phyloP scores from a whole-genome alignment of 148 eudicot genomes.

The Silene conica region DNA sequence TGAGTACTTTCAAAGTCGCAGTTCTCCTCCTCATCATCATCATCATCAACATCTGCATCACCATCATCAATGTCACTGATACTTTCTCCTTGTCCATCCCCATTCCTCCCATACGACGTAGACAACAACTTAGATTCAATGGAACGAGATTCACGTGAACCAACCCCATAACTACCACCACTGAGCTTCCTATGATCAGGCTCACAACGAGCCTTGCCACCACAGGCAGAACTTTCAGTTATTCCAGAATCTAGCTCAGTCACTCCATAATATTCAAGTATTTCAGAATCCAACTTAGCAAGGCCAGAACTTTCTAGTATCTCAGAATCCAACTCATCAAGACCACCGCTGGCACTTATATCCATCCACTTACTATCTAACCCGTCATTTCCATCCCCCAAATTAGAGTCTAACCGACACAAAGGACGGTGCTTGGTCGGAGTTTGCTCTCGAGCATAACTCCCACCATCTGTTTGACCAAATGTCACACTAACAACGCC shows the following conservation, averaged over 20 bases:
- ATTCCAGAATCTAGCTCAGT: neutral
- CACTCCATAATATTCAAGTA: neutral
- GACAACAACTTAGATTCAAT: slow-evolving; percentile 47
- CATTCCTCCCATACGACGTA: slow-evolving; percentile 9
- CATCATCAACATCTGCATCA: slow-evolving; percentile 12
- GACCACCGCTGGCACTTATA: slow-evolving; percentile 9
- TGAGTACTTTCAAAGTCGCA: slow-evolving; percentile 39
- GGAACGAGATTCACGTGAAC: slow-evolving; percentile 24
- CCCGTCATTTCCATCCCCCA: neutral
- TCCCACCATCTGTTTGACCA: slow-evolving; percentile 15
- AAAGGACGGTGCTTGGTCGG: neutral
- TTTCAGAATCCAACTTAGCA: slow-evolving; percentile 23
- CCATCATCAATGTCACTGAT: slow-evolving; percentile 8
- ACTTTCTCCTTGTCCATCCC: slow-evolving; percentile 12
- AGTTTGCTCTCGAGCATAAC: neutral
- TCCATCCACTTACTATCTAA: slow-evolving; percentile 8
- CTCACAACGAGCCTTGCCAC: slow-evolving; percentile 19
- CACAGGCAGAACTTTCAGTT: neutral
- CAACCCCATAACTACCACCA: neutral
- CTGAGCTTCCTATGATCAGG: slow-evolving; percentile 3
- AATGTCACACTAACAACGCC: neutral
- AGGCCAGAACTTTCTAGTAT: slow-evolving; percentile 16
- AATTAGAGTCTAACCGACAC: neutral
- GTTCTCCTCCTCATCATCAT: slow-evolving; percentile 19
- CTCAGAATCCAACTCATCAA: slow-evolving; percentile 25